Evolutionary conservation across 2,329 filamentous ascomycete species (phyloP), one percentile per base, ranked within the genome.

Genomic region (Curvularia eragrostidis): DNA sequence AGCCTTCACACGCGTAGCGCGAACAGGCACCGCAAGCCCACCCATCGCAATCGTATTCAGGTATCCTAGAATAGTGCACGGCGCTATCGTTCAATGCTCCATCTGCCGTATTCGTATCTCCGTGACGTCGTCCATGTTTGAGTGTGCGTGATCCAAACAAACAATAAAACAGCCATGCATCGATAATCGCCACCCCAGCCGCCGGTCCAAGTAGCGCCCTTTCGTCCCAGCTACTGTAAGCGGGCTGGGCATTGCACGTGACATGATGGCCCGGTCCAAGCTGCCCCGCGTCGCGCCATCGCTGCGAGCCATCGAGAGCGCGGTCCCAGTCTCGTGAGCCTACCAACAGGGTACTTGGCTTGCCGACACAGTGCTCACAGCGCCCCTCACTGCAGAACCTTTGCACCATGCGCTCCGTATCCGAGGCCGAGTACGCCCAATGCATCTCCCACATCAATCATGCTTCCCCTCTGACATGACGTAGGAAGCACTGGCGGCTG

Each of bases 401-500:
- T 43, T 49, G 46, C 62, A 65, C 58, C 47, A 76, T 76, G 73
- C 68, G 73, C 60, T 61, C 69, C 51, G 56, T 74, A 52, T 53
- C 67, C 21, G 73, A 75, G 61, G 73, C 71, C 39, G 72, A 74
- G 73, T 76, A 58, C 30, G 72, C 58, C 49, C 42, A 23, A n/a
- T 26, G 19, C 26, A 7, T 38, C 36, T 19, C 18, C 34, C 52
- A 18, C 44, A 30, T 46, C 12, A 19, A 32, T 42, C 13, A 30
- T 18, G 5, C 15, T 18, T 3, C 13, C 41, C 9, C 23, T 43
- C 68, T 73, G 57, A 72, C 56, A 21, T 46, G 4, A 7, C 23
- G 52, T 47, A 76, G 73, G 59, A 76, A 74, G 64, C 62, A 71
- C 61, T 76, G 74, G 74, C 69, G 63, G 36, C 71, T 73, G 61